Percentiles rank a stretch among this genome's conserved stretches.
These are phyloP conservation scores for Lipomyces orientalis DNA, from an alignment of 805 yeast genomes.

Conservation along the genomic window DNA sequence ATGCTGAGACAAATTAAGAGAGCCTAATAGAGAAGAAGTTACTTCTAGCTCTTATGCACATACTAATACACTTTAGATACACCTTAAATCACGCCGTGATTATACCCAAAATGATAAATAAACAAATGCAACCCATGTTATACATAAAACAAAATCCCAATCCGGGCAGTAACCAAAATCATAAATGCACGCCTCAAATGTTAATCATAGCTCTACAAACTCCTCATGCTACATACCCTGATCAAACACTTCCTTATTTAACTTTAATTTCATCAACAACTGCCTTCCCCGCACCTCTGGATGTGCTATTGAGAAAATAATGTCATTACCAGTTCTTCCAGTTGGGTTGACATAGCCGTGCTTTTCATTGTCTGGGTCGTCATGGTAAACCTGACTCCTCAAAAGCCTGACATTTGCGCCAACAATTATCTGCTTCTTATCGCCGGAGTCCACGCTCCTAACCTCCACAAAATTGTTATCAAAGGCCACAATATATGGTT, in stretches of 20 bases:
- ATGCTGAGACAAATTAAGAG: no score
- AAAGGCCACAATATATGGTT: conserved; percentile 58
- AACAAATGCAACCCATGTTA: not conserved
- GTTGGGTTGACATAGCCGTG: conserved; percentile 4
- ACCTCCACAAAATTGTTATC: conserved; percentile 74
- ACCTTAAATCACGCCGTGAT: not conserved
- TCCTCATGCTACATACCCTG: not conserved
- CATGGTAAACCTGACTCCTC: conserved; percentile 2
- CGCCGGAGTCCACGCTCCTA: conserved; percentile 58
- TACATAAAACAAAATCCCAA: not conserved
- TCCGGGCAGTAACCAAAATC: not conserved
- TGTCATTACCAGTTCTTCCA: conserved; percentile 13
- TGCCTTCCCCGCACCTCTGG: conserved; percentile 29
- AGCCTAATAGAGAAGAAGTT: not conserved
- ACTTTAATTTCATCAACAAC: conserved; percentile 20
- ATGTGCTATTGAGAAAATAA: conserved; percentile 29
- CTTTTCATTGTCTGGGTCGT: not conserved
- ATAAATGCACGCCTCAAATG: not conserved
- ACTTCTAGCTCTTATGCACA: not conserved
- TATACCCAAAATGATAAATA: not conserved
- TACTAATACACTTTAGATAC: not conserved
- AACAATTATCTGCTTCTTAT: conserved; percentile 65
- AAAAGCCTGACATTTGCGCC: conserved; percentile 64
- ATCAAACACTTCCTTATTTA: conserved; percentile 20
- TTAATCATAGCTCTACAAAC: not conserved